Evolutionary conservation across 106 monocot genomes (phyloP).

Genomic region (Dactylorhiza incarnata): DNA sequence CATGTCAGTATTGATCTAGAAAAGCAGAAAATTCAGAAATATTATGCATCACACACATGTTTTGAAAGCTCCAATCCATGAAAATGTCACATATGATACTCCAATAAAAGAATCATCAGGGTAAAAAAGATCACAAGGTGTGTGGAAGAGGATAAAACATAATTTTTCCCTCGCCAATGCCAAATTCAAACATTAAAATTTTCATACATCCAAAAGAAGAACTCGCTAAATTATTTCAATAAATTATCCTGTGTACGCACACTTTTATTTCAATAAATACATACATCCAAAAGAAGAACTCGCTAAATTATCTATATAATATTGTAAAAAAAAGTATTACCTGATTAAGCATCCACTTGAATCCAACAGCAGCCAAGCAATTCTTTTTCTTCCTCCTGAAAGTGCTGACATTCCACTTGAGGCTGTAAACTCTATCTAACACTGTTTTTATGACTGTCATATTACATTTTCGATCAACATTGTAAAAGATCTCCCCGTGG

Average conservation of each 20-base stretch:
- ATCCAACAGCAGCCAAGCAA: constrained; percentile 8
- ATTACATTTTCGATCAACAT: constrained; percentile 1
- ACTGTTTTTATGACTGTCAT: constrained; percentile 4
- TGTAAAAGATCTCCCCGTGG: constrained; percentile 8
- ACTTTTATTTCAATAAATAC: neutral
- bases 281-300: neutral
- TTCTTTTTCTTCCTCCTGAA: constrained; percentile 14
- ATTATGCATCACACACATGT: too few relatives aligned
- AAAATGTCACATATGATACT: too few relatives aligned
- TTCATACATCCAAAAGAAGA: neutral
- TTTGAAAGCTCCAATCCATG: too few relatives aligned
- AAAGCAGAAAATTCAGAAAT: too few relatives aligned
- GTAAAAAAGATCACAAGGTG: too few relatives aligned
- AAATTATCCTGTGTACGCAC: neutral
- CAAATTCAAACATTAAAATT: neutral
- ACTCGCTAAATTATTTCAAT: neutral
- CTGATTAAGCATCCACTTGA: constrained; percentile 11
- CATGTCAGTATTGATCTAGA: too few relatives aligned
- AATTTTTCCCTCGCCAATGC: neutral
- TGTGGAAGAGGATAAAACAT: too few relatives aligned
- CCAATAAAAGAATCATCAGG: neutral
- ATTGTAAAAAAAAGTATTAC: neutral
- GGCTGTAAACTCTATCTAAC: constrained; percentile 1
- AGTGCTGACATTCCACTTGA: neutral
- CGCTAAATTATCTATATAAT: neutral